A percentile compares a stretch with the other conserved stretches of the same genome.
Evolutionary conservation across 257 asterid genomes (phyloP).

Genomic region (Solanum ahanhuiri): DNA sequence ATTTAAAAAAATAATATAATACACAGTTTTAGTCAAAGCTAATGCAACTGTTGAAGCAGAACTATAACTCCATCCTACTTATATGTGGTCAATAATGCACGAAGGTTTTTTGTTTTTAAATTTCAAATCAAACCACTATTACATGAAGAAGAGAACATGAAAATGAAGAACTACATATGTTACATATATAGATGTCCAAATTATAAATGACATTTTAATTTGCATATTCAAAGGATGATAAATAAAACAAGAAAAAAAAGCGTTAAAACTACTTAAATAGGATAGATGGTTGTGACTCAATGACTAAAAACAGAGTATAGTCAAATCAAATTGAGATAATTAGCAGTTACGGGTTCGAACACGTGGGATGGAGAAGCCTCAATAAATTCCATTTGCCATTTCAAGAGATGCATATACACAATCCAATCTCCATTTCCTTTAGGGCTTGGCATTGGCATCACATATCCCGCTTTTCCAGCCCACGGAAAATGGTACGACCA

Average conservation of each 20-base stretch:
- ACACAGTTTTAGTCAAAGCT: too few relatives aligned
- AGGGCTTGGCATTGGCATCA: conserved; percentile 5
- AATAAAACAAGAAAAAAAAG: not conserved
- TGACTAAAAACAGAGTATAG: not conserved
- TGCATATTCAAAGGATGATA: not conserved
- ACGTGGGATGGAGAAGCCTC: conserved; percentile 37
- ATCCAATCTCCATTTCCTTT: conserved; percentile 72
- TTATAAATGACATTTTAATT: not conserved
- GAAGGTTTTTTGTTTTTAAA: too few relatives aligned
- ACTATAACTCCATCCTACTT: too few relatives aligned
- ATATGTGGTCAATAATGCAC: not conserved
- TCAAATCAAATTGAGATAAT: conserved; percentile 14
- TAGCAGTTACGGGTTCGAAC: conserved; percentile 27
- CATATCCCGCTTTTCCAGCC: conserved; percentile 29
- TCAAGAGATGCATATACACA: conserved; percentile 48
- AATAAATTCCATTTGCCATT: conserved; percentile 38
- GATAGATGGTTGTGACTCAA: not conserved
- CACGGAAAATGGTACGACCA: conserved; percentile 65
- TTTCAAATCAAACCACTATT: too few relatives aligned
- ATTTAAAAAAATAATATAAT: too few relatives aligned
- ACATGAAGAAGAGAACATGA: not conserved
- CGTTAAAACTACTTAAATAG: not conserved
- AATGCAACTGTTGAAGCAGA: too few relatives aligned
- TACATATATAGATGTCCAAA: not conserved
- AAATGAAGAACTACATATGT: not conserved